Base-by-base conservation (phyloP, 176 grass and related monocot genomes). In the Cenchrus americanus region DNA sequence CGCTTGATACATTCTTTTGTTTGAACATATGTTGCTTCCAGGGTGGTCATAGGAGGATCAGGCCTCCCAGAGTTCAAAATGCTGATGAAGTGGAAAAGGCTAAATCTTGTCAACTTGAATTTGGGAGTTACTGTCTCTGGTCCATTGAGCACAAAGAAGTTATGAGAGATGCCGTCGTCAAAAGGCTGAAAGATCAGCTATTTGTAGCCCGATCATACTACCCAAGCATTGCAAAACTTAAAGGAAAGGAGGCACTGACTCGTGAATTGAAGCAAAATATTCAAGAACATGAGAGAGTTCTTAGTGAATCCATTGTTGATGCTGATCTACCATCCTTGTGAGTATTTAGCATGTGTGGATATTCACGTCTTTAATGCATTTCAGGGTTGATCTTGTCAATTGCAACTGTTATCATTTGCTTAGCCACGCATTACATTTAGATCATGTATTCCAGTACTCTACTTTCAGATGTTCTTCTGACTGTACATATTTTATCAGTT, bases 71-170 rank as follows among this genome's bases (percentile, higher is more conserved):
- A 76, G 82, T 81, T 85, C 87, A 74, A 89, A 92, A 72, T 63
- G 87, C 83, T 78, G 93, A 99, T 84, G 93, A 94, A 76, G 75
- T 88, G 50, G 89, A 88, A 80, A 94, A 92, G 80, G 75, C 87
- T 70, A 92, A 92, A 83, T 81, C 89, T 75, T 99, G 96, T 78
- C 93, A 99, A 83, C 86, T 96, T 88, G 87, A 92, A 86, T 96
- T 99, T 34, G 96, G 96, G 64, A 99, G 91, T 78, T 99, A 99
- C 84, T 99, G 96, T 81, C 87, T 99, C 21, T 99, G 96, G 96
- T 96, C 96, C 11, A 87, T 92, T 76, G 93, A 99, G 80, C 91
- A 93, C 79, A 94, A 88, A 94, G 93, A 96, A 89, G 80, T 83
- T 85, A 99, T 96, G 91, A 90, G 92, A 73, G 96, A 99, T 68